Base-by-base conservation (phyloP, 1,284 basidiomycete species). In the Moesziomyces parantarcticus region DNA sequence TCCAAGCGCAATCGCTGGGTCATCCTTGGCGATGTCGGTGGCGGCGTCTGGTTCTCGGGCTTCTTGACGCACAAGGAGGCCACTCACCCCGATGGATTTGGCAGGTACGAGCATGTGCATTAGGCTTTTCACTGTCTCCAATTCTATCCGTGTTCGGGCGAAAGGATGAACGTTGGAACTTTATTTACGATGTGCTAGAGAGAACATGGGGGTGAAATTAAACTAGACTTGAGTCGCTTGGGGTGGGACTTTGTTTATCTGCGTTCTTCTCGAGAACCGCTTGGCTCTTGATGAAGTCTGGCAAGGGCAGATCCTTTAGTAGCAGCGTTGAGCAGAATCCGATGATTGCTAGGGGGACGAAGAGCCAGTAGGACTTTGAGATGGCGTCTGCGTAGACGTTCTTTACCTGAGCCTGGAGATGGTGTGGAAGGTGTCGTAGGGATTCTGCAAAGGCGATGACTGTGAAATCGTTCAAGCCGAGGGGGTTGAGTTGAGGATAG, bases 281-380 rank as follows among this genome's bases (percentile, higher is more conserved):
- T 10, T 71, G 42, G 5, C 54, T 50, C 39, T 63, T 56, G 49
- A 66, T 70, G n/a, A 66, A 70, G 42, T 66, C 66, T 5, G 66
- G 70, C 40, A 76, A 26, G 0, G 75, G 70, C 5, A 76, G 36
- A 5, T 66, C 62, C 44, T 63, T 59, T 29, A 76, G 52, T 14
- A 61, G 46, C 22, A 76, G 51, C 6, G 55, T 59, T 0, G 50
- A 46, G 3, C 67, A 3, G 16, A 74, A 62, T 1, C 65, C 64
- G n/a, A 74, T 40, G n/a, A 59, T 42, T 16, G 66, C 58, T 1
- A 69, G 32, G 0, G 75, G 75, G 3, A 67, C 49, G 22, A 74
- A 69, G 13, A 66, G 29, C 47, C 61, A 61, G 50, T 52, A 70
- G 14, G 52, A 51, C 11, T 54, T 34, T 0, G 42, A 29, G 25